Base-by-base conservation (phyloP, 2,329 filamentous ascomycete genomes). In the Capronia coronata region DNA sequence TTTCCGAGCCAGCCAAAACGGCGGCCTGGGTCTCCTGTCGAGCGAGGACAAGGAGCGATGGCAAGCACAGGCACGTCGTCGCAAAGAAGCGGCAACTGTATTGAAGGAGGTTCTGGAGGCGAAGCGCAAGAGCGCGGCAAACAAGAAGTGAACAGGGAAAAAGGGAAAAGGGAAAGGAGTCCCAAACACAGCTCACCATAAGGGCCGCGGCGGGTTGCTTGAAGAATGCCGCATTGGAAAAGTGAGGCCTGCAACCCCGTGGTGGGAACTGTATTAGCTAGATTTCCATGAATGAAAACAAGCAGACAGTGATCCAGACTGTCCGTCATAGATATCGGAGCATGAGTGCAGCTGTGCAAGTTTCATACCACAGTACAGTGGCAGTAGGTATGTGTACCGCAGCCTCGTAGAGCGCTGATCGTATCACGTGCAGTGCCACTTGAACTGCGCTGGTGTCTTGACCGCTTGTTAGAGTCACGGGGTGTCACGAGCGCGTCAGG, bases 41-140 rank as follows among this genome's bases (percentile, higher is more conserved):
- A 35, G 29, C 25, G 60, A 61, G 30, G 60, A 62, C 32, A 49
- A 43, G 25, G 57, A 59, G 29, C 52, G 44, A 50, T 61, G 57
- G 57, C 51, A 51, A 32, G 51, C 49, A 13, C 59, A 61, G 41
- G 52, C 56, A 11, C 49, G 43, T 18, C 54, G 59, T 41, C 54
- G 51, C 23, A 59, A 60, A 40, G 57, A 54, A n/a, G 56, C 55
- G 10, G 52, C 59, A 14, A 38, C n/a, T 30, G 37, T 59, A 35
- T 48, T 62, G 21, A 56, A 53, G 37, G 50, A 44, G 14, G 55
- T 60, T 16, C 42, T 62, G 35, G 41, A 46, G 37, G 48, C 55
- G 14, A 56, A 54, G 44, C 51, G 56, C 41, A 56, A 48, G 37
- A 49, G 48, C 37, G 14, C 30, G 25, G 37, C 27, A 11, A 22